These are phyloP conservation scores for Hypoxylon sp. DNA, from an alignment of 2,329 filamentous ascomycete genomes.

Conservation along the genomic window DNA sequence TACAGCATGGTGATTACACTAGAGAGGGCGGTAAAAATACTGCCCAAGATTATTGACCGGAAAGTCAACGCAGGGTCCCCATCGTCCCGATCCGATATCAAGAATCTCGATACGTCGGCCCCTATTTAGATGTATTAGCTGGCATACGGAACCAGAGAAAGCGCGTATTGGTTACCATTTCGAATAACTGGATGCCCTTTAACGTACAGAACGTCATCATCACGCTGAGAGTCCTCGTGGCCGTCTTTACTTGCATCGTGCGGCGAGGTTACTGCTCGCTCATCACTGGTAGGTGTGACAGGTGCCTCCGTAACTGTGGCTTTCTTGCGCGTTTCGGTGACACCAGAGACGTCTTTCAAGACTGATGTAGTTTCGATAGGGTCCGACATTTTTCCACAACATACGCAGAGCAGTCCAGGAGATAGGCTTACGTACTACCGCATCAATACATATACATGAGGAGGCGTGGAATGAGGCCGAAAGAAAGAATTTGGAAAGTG, in stretches of 20 bases:
- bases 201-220: conserved; percentile 22
- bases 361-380: conserved; percentile 12
- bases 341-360: neutral
- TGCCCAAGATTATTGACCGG: conserved; percentile 30
- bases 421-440: neutral
- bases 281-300: conserved; percentile 6
- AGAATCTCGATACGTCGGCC: conserved; percentile 30
- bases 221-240: conserved; percentile 16
- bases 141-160: neutral
- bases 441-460: neutral
- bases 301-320: conserved; percentile 25
- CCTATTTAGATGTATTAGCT: conserved; percentile 17
- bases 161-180: conserved; percentile 22
- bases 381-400: conserved; percentile 23
- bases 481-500: neutral
- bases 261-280: neutral
- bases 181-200: conserved; percentile 36
- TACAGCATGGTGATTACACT: conserved; percentile 38
- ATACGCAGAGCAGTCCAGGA: neutral
- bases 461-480: neutral
- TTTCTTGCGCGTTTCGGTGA: conserved; percentile 4
- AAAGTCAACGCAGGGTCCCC: conserved; percentile 34
- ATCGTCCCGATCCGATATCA: conserved; percentile 31
- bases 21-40: conserved; percentile 30
- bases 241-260: conserved; percentile 1